phyloP scores from a whole-genome alignment of 2,329 filamentous ascomycete genomes.

The Corinectria fuckeliana region DNA sequence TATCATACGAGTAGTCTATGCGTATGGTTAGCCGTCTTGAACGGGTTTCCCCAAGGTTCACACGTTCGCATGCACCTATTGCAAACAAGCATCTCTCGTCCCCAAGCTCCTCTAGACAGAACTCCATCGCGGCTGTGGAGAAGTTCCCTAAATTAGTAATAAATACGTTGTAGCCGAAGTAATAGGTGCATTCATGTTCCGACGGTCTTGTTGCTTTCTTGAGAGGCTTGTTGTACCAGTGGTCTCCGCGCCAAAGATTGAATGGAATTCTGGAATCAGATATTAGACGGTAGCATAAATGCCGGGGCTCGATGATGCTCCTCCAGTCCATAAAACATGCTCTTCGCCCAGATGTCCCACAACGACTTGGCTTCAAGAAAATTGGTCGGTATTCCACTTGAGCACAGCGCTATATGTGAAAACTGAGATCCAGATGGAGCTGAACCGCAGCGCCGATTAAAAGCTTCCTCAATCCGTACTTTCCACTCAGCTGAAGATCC shows the following conservation, averaged over 20 bases:
- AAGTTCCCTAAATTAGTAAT: constrained; percentile 21
- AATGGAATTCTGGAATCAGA: neutral
- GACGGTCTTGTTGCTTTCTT: constrained; percentile 11
- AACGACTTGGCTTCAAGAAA: neutral
- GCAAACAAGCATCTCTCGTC: constrained; percentile 12
- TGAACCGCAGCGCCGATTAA: constrained; percentile 11
- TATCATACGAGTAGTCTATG: constrained; percentile 12
- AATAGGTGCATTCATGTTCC: constrained; percentile 9
- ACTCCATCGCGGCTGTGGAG: neutral
- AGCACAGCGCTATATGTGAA: constrained; percentile 22
- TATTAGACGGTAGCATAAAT: neutral
- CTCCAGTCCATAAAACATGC: neutral
- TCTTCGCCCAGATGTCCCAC: constrained; percentile 22
- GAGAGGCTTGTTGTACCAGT: constrained; percentile 13
- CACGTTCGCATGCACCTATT: constrained; percentile 1
- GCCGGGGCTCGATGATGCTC: neutral
- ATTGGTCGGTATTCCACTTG: constrained; percentile 19
- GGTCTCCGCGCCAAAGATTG: constrained; percentile 14
- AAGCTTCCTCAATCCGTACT: constrained; percentile 10
- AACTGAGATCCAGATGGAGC: constrained; percentile 12
- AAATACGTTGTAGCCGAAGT: constrained; percentile 13
- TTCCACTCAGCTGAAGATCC: neutral
- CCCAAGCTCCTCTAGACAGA: constrained; percentile 6
- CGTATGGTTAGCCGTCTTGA: too few relatives aligned
- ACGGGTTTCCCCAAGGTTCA: neutral